phyloP scores from a whole-genome alignment of 257 asterid genomes.

The Capsicum chinense region DNA sequence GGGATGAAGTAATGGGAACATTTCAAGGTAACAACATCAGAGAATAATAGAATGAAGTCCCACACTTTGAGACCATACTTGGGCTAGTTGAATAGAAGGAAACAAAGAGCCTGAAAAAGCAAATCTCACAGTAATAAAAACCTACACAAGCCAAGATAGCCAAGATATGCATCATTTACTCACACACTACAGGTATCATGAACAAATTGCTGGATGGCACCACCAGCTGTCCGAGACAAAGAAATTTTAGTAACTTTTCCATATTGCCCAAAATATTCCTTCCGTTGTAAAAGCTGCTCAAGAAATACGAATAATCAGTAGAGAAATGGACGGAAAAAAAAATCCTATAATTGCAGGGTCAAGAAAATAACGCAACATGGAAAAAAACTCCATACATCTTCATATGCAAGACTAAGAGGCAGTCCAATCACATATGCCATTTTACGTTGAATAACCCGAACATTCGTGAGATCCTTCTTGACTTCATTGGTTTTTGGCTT shows the following conservation, averaged over 20 bases:
- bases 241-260: conserved; percentile 89
- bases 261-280: conserved; percentile 92
- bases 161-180: conserved; percentile 42
- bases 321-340: not conserved
- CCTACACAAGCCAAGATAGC: conserved; percentile 23
- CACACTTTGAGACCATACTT: not conserved
- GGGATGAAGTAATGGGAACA: conserved; percentile 20
- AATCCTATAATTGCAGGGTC: not conserved
- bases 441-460: conserved; percentile 93
- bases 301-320: conserved; percentile 25
- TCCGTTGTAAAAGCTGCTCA: conserved; percentile 74
- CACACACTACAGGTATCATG: conserved; percentile 94
- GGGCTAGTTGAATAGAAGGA: conserved; percentile 21
- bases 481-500: conserved; percentile 81
- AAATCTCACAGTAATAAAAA: conserved; percentile 29
- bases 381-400: conserved; percentile 64
- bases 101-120: conserved; percentile 15
- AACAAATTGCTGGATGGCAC: conserved; percentile 82
- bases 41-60: not conserved
- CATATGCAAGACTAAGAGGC: conserved; percentile 90
- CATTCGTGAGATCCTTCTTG: conserved; percentile 78
- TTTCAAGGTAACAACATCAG: not conserved
- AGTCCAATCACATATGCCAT: conserved; percentile 96
- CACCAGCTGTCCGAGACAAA: conserved; percentile 95
- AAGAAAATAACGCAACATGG: not conserved